A percentile compares a stretch with the other conserved stretches of the same genome.
Conservation (phyloP, 805 yeast species). For the Middelhovenomyces tepae region DNA sequence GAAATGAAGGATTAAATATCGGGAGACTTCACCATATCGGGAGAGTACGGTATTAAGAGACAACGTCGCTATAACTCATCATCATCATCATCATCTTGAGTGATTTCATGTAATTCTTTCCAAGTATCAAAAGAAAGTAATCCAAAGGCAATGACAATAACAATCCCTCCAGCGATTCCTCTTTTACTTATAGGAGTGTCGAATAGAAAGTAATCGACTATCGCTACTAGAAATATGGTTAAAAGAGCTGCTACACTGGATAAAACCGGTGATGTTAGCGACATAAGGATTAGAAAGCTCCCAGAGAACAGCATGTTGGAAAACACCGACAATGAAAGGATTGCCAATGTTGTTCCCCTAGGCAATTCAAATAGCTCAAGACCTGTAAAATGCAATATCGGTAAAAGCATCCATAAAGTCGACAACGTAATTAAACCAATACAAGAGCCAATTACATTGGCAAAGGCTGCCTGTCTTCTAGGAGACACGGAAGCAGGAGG, state of each 20-base stretch:
- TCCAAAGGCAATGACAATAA: constrained; percentile 62
- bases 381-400: constrained; percentile 44
- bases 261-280: constrained; percentile 77
- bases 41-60: too few species aligned
- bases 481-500: constrained; percentile 61
- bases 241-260: constrained; percentile 59
- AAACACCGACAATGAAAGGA: constrained; percentile 44
- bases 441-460: constrained; percentile 63
- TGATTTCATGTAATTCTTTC: constrained; percentile 31
- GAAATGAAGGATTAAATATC: too few species aligned
- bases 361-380: constrained; percentile 53
- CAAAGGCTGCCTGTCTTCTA: constrained; percentile 69
- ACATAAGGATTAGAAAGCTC: constrained; percentile 66
- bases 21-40: too few species aligned
- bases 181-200: constrained; percentile 45
- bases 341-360: constrained; percentile 32
- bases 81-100: constrained; percentile 22
- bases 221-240: constrained; percentile 71
- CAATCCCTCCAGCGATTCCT: constrained; percentile 59
- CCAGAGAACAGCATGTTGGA: constrained; percentile 64
- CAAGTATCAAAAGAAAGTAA: constrained; percentile 36
- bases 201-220: constrained; percentile 63
- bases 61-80: too few species aligned
- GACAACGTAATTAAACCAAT: constrained; percentile 52
- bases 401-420: constrained; percentile 40